Evolutionary conservation across 495 filamentous ascomycete genomes (phyloP), one percentile per base, ranked within the genome.

Genomic region (Penicillium goetzii): DNA sequence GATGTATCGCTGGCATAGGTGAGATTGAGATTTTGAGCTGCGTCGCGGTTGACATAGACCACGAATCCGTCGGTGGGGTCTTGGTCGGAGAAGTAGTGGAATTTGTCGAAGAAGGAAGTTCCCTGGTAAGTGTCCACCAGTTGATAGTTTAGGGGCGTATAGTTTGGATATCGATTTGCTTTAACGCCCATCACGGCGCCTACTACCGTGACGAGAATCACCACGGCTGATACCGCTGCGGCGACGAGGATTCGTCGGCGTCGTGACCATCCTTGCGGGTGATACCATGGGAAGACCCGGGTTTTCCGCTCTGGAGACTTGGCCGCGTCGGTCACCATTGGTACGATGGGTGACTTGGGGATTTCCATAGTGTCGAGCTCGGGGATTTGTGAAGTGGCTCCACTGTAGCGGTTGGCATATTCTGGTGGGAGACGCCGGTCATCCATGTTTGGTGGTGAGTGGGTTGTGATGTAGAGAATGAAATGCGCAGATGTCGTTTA

Each of bases 41-140:
- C 26, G 11, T 55, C 25, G 2, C 38, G 17, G 28, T 56, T 53
- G 30, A 71, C 72, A 45, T 80, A 86, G 68, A 83, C 74, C 4
- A 86, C 83, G 61, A 85, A 86, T 30, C 83, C 83, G 32, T 64
- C 51, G n/a, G 81, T 74, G 2, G 83, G 83, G 60, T 86, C 83
- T 49, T 78, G 75, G 17, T 73, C 80, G 8, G 76, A 78, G 60
- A 80, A 85, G 59, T 83, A 86, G 45, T 80, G 68, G 61, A 86
- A 85, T 28, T 77, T 72, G 36, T 84, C 75, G 58, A 84, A 83
- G 65, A 86, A 86, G 10, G 64, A 63, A 0, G 69, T 59, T 1
- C 82, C 83, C 2, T 70, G 61, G 63, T 84, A 86, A 6, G 76
- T 80, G 54, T 87, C 84, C 10, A 75, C 67, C 21, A 86, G 67